A percentile compares a stretch with the other conserved stretches of the same genome.
phyloP scores from a whole-genome alignment of 2,329 filamentous ascomycete species.

The Diplodia mutila region DNA sequence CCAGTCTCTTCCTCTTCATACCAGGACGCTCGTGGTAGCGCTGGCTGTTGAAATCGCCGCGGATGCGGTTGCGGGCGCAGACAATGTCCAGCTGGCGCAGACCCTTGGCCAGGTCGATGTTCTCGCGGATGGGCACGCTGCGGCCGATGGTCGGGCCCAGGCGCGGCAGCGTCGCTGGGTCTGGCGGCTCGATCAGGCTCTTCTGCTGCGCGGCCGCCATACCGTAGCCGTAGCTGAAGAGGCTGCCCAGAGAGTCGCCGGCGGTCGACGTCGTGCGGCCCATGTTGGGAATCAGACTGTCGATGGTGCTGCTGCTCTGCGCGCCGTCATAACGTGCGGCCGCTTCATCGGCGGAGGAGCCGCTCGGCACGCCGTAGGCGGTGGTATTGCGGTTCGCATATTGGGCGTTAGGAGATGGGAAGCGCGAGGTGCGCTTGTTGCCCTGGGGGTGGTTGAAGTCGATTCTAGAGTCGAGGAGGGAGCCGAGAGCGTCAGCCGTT shows the following conservation, averaged over 20 bases:
- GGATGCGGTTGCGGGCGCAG: conserved; percentile 61
- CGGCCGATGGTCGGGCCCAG: conserved; percentile 40
- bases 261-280: conserved; percentile 1
- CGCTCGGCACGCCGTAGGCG: not conserved
- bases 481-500: conserved; percentile 30
- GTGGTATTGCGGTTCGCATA: conserved; percentile 27
- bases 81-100: conserved; percentile 49
- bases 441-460: conserved; percentile 34
- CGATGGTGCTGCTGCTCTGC: not conserved
- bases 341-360: conserved; percentile 16
- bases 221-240: not conserved
- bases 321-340: not conserved
- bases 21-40: conserved; percentile 75
- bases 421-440: conserved; percentile 33
- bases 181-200: conserved; percentile 15
- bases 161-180: conserved; percentile 31
- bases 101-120: conserved; percentile 46
- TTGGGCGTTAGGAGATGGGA: conserved; percentile 34
- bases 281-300: not conserved
- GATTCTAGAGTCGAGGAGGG: conserved; percentile 36
- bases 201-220: not conserved
- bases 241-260: not conserved
- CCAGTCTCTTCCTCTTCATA: conserved; percentile 75
- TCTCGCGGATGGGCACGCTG: conserved; percentile 35
- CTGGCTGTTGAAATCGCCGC: conserved; percentile 60